Evolutionary conservation across 495 filamentous ascomycete genomes (phyloP).

Genomic region (Lindgomyces ingoldianus): DNA sequence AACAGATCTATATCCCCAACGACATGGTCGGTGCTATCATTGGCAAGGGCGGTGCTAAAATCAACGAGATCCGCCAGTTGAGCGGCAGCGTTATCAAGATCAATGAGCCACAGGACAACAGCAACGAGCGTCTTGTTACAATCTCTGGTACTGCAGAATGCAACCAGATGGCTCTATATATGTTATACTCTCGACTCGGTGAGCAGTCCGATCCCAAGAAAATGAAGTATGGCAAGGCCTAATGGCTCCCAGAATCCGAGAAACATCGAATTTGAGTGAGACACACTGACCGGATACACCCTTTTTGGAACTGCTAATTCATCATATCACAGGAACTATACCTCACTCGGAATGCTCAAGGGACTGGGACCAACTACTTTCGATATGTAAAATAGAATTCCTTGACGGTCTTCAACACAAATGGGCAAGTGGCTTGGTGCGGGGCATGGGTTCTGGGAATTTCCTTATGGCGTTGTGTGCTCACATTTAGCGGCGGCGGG

Average conservation of each 20-base stretch:
- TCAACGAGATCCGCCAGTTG: conserved; percentile 96
- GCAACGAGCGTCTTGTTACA: conserved; percentile 94
- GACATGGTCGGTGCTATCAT: conserved; percentile 99
- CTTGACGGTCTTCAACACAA: neutral
- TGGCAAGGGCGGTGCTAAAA: conserved; percentile 97
- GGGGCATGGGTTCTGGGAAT: neutral
- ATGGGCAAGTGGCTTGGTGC: neutral
- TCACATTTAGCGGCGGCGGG: neutral
- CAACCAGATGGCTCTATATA: conserved; percentile 98
- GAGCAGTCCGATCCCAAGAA: conserved; percentile 43
- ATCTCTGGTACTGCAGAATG: conserved; percentile 97
- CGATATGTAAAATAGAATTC: neutral
- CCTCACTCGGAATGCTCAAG: too few relatives aligned
- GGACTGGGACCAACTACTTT: neutral
- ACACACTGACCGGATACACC: too few relatives aligned
- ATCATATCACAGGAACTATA: too few relatives aligned
- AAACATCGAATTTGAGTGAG: conserved; percentile 5
- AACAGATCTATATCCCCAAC: conserved; percentile 98
- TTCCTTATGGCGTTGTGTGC: neutral
- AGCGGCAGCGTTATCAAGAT: conserved; percentile 99
- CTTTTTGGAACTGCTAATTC: too few relatives aligned
- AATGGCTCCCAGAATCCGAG: conserved; percentile 4
- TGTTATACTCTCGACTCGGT: conserved; percentile 97
- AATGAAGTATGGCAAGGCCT: neutral
- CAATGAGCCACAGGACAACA: conserved; percentile 98